Evolutionary conservation across 805 yeast genomes (phyloP).

Genomic region (Candida bentonensis): DNA sequence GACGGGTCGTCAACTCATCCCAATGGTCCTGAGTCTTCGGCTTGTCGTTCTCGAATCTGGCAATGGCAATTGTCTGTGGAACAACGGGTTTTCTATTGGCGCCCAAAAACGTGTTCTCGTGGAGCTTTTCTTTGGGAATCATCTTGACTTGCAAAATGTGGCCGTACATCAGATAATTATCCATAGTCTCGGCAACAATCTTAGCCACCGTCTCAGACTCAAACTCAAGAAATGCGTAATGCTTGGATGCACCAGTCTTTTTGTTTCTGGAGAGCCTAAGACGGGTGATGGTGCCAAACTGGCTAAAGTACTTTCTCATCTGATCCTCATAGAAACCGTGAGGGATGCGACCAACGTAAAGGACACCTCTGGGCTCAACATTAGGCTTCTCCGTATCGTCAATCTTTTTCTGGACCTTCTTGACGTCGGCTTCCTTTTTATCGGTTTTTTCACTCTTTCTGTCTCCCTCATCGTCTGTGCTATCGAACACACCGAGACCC

Average conservation of each 20-base stretch:
- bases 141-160: constrained; percentile 68
- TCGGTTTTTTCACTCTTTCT: constrained; percentile 10
- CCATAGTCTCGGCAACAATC: constrained; percentile 90
- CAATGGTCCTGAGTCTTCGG: constrained; percentile 44
- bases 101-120: constrained; percentile 41
- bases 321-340: constrained; percentile 74
- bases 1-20: constrained; percentile 37
- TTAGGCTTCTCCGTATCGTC: constrained; percentile 6
- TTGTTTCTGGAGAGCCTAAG: constrained; percentile 77
- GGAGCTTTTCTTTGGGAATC: constrained; percentile 27
- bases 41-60: constrained; percentile 38
- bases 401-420: constrained; percentile 6
- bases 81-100: constrained; percentile 39
- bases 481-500: constrained; percentile 15
- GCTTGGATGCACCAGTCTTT: constrained; percentile 81
- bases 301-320: constrained; percentile 65
- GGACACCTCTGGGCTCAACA: constrained; percentile 38
- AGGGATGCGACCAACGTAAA: constrained; percentile 87
- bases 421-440: constrained; percentile 8
- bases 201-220: constrained; percentile 60
- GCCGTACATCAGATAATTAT: constrained; percentile 79
- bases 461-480: constrained; percentile 17
- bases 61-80: constrained; percentile 45
- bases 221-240: constrained; percentile 84
- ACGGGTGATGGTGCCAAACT: constrained; percentile 76